Evolutionary conservation across 352 stramenopile genomes (phyloP), one percentile per base, ranked within the genome.

Genomic region (Globisporangium parvum): DNA sequence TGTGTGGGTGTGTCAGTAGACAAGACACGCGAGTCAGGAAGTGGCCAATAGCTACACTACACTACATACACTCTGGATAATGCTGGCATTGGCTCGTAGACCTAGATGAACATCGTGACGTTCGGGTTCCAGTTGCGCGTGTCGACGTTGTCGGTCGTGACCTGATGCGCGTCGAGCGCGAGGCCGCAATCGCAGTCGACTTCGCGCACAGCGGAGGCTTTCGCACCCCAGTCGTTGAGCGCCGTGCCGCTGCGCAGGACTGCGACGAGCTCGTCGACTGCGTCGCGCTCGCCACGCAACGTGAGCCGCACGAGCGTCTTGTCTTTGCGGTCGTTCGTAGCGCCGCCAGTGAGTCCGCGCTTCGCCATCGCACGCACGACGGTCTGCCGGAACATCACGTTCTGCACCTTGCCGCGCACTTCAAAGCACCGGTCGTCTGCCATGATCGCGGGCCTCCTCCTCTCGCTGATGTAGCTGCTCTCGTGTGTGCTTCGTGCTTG

Each of bases 341-440:
- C 79, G 55, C 81, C 79, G 39, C 81, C 79, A 42, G 55, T 52
- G 18, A 92, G 59, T 24, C 65, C 71, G 46, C 77, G 75, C 67
- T 84, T 87, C 49, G 74, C 66, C 77, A 88, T 88, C 57, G 79
- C 81, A 42, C 79, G 77, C 66, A 92, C 87, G 33, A 88, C 57
- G 12, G 81, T 92, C 61, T 92, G 75, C 0, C 81, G 79, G 61
- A 92, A 92, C 81, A 92, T 92, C 52, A 88, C 81, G 47, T 79
- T 79, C 65, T 92, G 81, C 54, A 92, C 81, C 23, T 76, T 87
- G 61, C 81, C 81, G 23, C 70, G 73, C 46, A 84, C 77, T 17
- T 87, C 71, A 53, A 87, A 72, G 69, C 60, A 87, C 20, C 75
- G 76, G 14, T 74, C 62, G 52, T 75, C 70, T 1, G 58, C 49